These are phyloP conservation scores for Allomyces javanicus DNA, from an alignment of 192 early-diverging fungal genomes.

Conservation along the genomic window DNA sequence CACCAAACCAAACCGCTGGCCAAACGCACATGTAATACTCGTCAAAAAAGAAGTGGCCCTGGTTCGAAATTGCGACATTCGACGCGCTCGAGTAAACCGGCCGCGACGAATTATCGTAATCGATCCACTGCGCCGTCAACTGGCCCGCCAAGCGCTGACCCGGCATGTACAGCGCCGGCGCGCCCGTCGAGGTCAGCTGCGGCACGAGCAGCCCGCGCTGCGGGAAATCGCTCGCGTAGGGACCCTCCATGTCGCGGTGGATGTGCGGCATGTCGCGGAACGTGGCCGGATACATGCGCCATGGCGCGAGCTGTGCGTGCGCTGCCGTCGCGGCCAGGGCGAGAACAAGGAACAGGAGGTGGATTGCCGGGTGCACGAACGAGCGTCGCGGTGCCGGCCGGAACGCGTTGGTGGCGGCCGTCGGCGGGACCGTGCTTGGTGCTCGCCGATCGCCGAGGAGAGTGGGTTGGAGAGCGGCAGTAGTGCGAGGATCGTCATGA, in stretches of 20 bases:
- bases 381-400: too few relatives aligned
- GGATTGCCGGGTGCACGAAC: too few relatives aligned
- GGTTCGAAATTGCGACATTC: neutral
- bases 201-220: neutral
- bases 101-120: neutral
- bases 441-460: too few relatives aligned
- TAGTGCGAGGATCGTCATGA: too few relatives aligned
- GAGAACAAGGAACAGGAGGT: too few relatives aligned
- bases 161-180: neutral
- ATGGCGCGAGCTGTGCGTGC: neutral
- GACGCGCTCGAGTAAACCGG: neutral
- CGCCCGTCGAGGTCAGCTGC: neutral
- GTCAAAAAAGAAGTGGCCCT: neutral
- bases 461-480: too few relatives aligned
- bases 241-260: neutral
- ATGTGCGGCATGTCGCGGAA: neutral
- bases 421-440: too few relatives aligned
- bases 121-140: neutral
- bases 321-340: too few relatives aligned
- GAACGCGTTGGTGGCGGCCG: too few relatives aligned
- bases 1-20: neutral
- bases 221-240: neutral
- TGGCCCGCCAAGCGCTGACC: neutral
- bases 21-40: neutral
- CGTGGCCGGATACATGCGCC: neutral